These are phyloP conservation scores for Ambrosiella xylebori DNA, from an alignment of 2,329 filamentous ascomycete genomes.

Conservation along the genomic window DNA sequence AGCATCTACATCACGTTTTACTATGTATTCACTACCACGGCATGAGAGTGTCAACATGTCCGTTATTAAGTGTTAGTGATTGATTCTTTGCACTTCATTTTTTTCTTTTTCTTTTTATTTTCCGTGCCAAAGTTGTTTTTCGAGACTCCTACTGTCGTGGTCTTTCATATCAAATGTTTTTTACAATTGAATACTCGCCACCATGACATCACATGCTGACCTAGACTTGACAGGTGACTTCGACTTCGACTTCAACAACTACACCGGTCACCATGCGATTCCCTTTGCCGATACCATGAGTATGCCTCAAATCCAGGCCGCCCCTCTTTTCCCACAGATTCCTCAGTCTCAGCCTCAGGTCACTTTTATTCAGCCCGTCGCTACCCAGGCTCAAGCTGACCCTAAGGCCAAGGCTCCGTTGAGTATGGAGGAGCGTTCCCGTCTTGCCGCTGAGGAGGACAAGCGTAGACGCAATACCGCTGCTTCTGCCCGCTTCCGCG, in stretches of 20 bases:
- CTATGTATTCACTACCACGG: not conserved
- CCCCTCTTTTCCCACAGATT: conserved; percentile 27
- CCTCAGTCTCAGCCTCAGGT: conserved; percentile 16
- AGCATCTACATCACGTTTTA: not conserved
- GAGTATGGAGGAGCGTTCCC: conserved; percentile 52
- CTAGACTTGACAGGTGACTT: conserved; percentile 8
- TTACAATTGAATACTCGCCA: not conserved
- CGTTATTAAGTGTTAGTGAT: no score
- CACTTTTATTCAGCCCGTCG: conserved; percentile 14
- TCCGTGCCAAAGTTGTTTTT: not conserved
- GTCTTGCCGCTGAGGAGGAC: conserved; percentile 68
- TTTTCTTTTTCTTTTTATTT: conserved; percentile 19
- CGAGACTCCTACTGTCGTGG: not conserved
- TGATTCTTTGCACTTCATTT: not conserved
- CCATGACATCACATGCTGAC: conserved; percentile 12
- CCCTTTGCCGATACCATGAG: conserved; percentile 14
- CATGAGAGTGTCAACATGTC: not conserved
- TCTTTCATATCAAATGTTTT: not conserved
- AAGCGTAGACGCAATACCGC: conserved; percentile 81
- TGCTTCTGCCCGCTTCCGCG: conserved; percentile 71
- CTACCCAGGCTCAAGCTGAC: conserved; percentile 25
- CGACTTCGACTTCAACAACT: conserved; percentile 26
- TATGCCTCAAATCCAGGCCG: conserved; percentile 37
- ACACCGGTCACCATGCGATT: conserved; percentile 8
- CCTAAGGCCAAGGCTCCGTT: conserved; percentile 26